Evolutionary conservation across 805 yeast genomes (phyloP).

Genomic region (Cyberlindnera saturnus): DNA sequence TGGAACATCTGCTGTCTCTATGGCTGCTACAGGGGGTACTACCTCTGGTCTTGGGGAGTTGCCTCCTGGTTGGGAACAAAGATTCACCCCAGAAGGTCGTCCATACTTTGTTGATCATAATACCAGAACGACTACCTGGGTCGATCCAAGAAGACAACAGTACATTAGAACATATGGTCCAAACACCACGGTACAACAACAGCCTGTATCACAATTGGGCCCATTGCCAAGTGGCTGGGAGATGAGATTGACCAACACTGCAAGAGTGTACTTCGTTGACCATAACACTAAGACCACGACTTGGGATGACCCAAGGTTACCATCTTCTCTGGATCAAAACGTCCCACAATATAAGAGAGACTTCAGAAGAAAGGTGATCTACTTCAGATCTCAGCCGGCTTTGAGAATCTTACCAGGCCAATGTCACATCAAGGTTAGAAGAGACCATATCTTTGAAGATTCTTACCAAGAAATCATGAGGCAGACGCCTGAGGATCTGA

Average conservation of each 20-base stretch:
- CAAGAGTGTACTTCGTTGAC: constrained; percentile 97
- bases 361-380: constrained; percentile 93
- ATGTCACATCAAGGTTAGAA: constrained; percentile 95
- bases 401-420: constrained; percentile 96
- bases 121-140: constrained; percentile 99
- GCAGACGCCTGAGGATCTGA: constrained; percentile 96
- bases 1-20: constrained; percentile 57
- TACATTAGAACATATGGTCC: constrained; percentile 93
- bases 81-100: constrained; percentile 96
- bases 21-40: constrained; percentile 72
- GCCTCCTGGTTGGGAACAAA: constrained; percentile 99
- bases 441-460: constrained; percentile 95
- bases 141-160: constrained; percentile 98
- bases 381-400: constrained; percentile 98
- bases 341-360: constrained; percentile 99
- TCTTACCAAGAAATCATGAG: constrained; percentile 98
- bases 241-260: constrained; percentile 98
- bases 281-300: constrained; percentile 99
- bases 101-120: constrained; percentile 98
- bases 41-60: constrained; percentile 95
- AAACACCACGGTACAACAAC: constrained; percentile 89
- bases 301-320: constrained; percentile 99
- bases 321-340: constrained; percentile 93
- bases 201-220: constrained; percentile 95
- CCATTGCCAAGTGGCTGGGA: constrained; percentile 99